Conservation (phyloP, 805 yeast species). For the Sugiyamaella americana region DNA sequence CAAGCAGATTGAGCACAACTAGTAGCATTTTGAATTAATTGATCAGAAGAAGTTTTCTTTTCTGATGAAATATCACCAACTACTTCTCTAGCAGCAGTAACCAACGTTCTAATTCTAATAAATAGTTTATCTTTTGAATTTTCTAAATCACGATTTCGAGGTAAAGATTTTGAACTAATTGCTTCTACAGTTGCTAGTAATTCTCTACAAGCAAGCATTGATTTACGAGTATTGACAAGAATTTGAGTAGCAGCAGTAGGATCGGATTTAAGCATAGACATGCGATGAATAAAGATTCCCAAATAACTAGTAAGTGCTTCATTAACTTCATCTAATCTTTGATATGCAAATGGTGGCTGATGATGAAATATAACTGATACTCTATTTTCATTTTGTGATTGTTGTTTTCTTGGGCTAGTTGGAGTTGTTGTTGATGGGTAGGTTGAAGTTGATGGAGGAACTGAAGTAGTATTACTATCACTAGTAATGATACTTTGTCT, state of each 20-base stretch:
- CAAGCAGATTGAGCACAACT: constrained; percentile 32
- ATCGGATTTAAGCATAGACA: constrained; percentile 24
- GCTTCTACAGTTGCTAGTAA: constrained; percentile 33
- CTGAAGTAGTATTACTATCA: not conserved
- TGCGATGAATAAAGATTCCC: constrained; percentile 29
- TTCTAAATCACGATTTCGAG: constrained; percentile 28
- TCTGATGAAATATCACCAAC: constrained; percentile 24
- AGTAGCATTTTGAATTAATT: constrained; percentile 26
- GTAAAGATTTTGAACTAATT: constrained; percentile 23
- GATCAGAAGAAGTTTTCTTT: constrained; percentile 17
- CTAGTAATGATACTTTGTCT: not conserved
- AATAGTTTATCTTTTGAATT: constrained; percentile 31
- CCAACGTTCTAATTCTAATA: constrained; percentile 31
- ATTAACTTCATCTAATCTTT: constrained; percentile 32
- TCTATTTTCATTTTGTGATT: constrained; percentile 11
- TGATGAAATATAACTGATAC: constrained; percentile 23
- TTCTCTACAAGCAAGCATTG: constrained; percentile 37
- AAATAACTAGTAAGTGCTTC: constrained; percentile 33
- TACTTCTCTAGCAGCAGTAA: constrained; percentile 33
- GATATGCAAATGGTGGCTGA: constrained; percentile 27
- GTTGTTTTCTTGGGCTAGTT: not conserved
- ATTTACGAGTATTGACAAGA: constrained; percentile 32
- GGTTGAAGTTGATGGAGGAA: not conserved
- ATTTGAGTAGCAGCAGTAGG: constrained; percentile 30
- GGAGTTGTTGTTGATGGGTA: not conserved